Conservation (phyloP, 805 yeast species). For the Ogataea degrootiae region DNA sequence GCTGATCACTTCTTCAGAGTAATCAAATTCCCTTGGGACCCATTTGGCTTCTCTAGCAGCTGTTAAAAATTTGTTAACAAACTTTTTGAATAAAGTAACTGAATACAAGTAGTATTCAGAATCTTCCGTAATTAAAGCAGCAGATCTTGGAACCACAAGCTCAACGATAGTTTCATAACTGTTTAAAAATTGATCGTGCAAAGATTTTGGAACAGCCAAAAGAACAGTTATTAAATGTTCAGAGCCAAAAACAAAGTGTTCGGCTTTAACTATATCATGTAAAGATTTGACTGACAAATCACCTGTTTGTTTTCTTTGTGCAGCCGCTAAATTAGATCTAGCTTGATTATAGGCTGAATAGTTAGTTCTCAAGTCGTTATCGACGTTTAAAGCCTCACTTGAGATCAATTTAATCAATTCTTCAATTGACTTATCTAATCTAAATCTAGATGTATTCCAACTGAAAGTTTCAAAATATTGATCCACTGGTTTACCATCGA, state of each 20-base stretch:
- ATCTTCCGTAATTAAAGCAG: constrained; percentile 65
- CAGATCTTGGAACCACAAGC: constrained; percentile 91
- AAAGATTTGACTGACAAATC: constrained; percentile 87
- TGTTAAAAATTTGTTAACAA: constrained; percentile 58
- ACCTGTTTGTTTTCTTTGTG: constrained; percentile 90
- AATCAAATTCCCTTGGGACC: constrained; percentile 88
- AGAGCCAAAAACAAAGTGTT: constrained; percentile 78
- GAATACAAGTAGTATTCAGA: constrained; percentile 67
- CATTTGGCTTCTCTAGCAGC: constrained; percentile 81
- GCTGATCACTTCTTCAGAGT: constrained; percentile 71
- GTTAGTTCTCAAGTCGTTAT: constrained; percentile 76
- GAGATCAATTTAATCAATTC: constrained; percentile 68
- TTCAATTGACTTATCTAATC: constrained; percentile 77
- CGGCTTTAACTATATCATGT: constrained; percentile 80
- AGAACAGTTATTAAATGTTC: constrained; percentile 85
- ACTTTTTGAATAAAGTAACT: constrained; percentile 83
- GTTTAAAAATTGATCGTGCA: constrained; percentile 54
- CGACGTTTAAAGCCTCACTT: constrained; percentile 76
- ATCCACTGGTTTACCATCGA: constrained; percentile 45
- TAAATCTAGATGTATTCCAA: constrained; percentile 86
- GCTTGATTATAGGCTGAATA: constrained; percentile 75
- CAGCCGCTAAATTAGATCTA: constrained; percentile 75
- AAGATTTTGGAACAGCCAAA: constrained; percentile 77
- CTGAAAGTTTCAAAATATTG: constrained; percentile 69
- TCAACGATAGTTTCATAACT: constrained; percentile 71